Evolutionary conservation across 768 basidiomycete genomes (phyloP).

Genomic region (Naematelia aurantialba): DNA sequence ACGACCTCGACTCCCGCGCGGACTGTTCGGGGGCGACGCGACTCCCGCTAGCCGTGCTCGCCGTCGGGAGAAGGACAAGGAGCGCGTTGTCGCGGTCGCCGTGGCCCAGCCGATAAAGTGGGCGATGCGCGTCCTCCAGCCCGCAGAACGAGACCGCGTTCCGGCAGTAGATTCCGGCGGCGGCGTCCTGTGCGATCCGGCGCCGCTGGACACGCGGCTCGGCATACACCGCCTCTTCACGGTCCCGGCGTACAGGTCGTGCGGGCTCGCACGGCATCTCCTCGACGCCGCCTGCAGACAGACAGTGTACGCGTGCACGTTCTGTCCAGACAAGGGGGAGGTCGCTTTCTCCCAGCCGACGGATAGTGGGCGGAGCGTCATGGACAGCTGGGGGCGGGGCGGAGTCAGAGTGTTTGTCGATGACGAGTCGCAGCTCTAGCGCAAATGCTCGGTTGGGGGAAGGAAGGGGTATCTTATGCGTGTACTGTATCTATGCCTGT

Average conservation of each 20-base stretch:
- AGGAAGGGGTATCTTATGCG: not conserved
- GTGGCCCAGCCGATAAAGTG: conserved; percentile 46
- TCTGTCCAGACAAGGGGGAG: conserved; percentile 33
- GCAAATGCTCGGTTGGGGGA: not conserved
- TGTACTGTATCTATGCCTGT: no score
- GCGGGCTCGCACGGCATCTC: conserved; percentile 26
- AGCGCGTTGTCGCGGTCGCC: conserved; percentile 42
- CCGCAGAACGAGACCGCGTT: conserved; percentile 11
- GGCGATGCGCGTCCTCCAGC: conserved; percentile 38
- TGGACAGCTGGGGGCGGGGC: conserved; percentile 46
- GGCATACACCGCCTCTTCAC: conserved; percentile 49
- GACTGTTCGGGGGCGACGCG: not conserved
- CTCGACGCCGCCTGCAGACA: conserved; percentile 35
- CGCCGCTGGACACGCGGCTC: conserved; percentile 35
- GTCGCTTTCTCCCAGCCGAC: conserved; percentile 49
- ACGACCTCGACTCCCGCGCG: conserved; percentile 4
- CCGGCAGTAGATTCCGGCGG: conserved; percentile 28
- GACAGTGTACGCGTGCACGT: conserved; percentile 40
- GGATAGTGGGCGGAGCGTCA: conserved; percentile 38
- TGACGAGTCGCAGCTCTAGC: conserved; percentile 43
- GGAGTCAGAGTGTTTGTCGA: conserved; percentile 47
- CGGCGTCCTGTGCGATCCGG: conserved; percentile 43
- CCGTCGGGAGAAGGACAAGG: conserved; percentile 15
- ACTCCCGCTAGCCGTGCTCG: no score
- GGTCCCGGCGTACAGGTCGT: conserved; percentile 36